Evolutionary conservation across 306 rosid species (phyloP).

Genomic region (Begonia fuchsioides): DNA sequence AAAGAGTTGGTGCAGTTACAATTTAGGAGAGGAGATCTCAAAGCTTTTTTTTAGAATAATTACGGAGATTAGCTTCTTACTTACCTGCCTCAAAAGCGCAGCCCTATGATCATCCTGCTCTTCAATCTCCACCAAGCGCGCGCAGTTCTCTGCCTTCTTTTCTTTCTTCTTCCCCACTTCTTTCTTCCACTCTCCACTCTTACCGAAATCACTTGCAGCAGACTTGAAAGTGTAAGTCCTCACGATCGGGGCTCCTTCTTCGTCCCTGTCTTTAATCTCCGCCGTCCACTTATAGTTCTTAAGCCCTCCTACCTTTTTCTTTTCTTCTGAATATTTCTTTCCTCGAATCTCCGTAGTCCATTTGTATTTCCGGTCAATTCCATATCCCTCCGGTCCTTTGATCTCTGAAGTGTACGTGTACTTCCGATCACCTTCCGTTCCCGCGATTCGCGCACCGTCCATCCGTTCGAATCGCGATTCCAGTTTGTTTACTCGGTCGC

Average conservation of each 20-base stretch:
- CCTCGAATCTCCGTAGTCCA: slow-evolving; percentile 53
- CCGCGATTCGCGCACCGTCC: slow-evolving; percentile 5
- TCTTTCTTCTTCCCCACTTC: slow-evolving; percentile 16
- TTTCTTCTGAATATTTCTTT: slow-evolving; percentile 24
- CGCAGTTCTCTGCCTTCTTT: slow-evolving; percentile 27
- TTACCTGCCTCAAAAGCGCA: slow-evolving; percentile 70
- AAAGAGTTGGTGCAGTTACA: no score
- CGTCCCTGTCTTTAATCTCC: slow-evolving; percentile 63
- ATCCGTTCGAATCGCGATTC: slow-evolving; percentile 66
- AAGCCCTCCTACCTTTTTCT: slow-evolving; percentile 4
- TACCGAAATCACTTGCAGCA: slow-evolving; percentile 23
- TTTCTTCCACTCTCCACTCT: slow-evolving; percentile 15
- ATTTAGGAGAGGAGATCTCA: no score
- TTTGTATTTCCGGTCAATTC: slow-evolving; percentile 59
- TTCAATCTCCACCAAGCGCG: slow-evolving; percentile 76
- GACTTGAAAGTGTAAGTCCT: slow-evolving; percentile 50
- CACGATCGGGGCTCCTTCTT: slow-evolving; percentile 21
- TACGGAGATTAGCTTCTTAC: no score
- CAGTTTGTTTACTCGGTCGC: slow-evolving; percentile 49
- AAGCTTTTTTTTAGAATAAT: no score
- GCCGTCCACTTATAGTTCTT: slow-evolving; percentile 68
- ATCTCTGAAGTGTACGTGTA: slow-evolving; percentile 80
- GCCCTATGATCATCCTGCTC: slow-evolving; percentile 43
- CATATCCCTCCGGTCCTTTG: slow-evolving; percentile 35
- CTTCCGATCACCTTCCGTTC: slow-evolving; percentile 37